Percentiles rank a stretch among this genome's conserved stretches.
phyloP scores from a whole-genome alignment of 345 rosid species.

The Eucalyptus urophylla region DNA sequence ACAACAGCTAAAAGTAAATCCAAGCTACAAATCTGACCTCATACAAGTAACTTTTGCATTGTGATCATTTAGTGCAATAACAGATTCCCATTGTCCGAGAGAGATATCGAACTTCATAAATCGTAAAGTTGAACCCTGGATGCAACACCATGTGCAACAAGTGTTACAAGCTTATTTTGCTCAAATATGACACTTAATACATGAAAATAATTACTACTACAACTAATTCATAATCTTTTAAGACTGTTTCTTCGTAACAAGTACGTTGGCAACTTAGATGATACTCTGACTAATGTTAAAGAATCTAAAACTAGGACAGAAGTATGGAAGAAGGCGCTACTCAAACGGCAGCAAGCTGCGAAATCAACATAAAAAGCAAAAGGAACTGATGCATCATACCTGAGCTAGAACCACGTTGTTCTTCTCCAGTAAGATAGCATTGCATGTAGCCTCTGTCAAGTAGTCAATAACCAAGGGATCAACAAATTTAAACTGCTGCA shows the following conservation, averaged over 20 bases:
- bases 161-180: neutral
- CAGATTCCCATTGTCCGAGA: constrained; percentile 1
- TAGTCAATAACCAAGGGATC: constrained; percentile 25
- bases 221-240: neutral
- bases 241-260: neutral
- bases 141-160: neutral
- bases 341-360: neutral
- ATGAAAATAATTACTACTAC: neutral
- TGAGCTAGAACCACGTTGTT: constrained; percentile 26
- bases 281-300: neutral
- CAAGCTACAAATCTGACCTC: constrained; percentile 20
- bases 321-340: neutral
- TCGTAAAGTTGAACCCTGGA: constrained; percentile 25
- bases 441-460: constrained; percentile 1
- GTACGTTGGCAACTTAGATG: neutral
- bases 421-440: constrained; percentile 20
- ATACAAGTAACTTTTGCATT: constrained; percentile 58
- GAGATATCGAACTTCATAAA: constrained; percentile 3
- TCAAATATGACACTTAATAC: neutral
- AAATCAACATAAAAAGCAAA: neutral
- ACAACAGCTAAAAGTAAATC: neutral
- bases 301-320: neutral
- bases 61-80: constrained; percentile 14
- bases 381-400: constrained; percentile 8
- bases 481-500: constrained; percentile 38